These are phyloP conservation scores for Malus asiatica DNA, from an alignment of 306 rosid genomes.

Conservation along the genomic window DNA sequence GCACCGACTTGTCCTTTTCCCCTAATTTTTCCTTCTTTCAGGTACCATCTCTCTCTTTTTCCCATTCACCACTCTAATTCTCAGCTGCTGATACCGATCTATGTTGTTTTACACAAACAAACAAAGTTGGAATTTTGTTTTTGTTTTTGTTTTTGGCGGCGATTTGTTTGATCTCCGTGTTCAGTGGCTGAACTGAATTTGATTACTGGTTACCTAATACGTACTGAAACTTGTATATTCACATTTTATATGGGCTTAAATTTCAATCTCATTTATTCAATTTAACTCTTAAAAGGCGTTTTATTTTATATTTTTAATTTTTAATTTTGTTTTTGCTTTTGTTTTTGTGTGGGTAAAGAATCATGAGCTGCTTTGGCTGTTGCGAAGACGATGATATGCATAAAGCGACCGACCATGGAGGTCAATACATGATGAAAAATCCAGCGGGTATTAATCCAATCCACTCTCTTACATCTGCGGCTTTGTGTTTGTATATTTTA, in stretches of 20 bases:
- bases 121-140: not conserved
- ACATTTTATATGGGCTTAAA: not conserved
- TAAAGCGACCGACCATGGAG: constrained; percentile 49
- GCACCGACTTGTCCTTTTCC: not conserved
- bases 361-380: constrained; percentile 83
- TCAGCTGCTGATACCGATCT: not conserved
- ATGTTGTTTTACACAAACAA: too few relatives aligned
- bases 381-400: constrained; percentile 60
- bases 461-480: not conserved
- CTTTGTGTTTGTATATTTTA: not conserved
- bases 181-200: not conserved
- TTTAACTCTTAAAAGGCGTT: not conserved
- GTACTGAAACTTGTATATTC: not conserved
- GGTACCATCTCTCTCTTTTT: not conserved
- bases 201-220: not conserved
- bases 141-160: not conserved
- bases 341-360: constrained; percentile 5
- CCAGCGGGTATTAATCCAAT: constrained; percentile 45
- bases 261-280: not conserved
- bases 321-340: not conserved
- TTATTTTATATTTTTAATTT: not conserved
- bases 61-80: not conserved
- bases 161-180: not conserved
- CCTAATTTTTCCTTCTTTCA: not conserved
- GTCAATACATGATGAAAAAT: constrained; percentile 38